Evolutionary conservation across 345 rosid genomes (phyloP), one percentile per base, ranked within the genome.

Genomic region (Pugionium dolabratum): DNA sequence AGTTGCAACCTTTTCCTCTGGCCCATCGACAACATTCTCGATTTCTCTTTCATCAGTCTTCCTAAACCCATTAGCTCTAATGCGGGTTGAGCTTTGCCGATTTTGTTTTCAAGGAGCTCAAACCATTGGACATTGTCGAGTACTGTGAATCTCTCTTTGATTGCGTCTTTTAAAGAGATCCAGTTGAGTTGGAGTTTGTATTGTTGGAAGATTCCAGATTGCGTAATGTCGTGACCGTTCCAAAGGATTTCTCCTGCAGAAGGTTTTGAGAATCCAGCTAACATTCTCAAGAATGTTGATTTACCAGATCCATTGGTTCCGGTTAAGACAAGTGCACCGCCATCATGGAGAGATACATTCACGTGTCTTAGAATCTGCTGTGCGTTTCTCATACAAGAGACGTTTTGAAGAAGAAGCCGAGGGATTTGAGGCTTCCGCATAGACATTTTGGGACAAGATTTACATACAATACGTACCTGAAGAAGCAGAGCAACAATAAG

Each of bases 361-460:
- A 86, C 89, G 33, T 93, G 87, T 2, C 84, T 77, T 69, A 93
- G 62, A 56, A 93, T 85, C 71, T 87, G 94, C 41, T 86, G 94
- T 0, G 90, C 94, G 68, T 88, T 93, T 82, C 98, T 86, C 97
- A 87, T 93, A 77, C 97, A 93, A 0, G 98, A 87, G 43, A 93
- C 96, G 65, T 88, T 88, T 69, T 85, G 82, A 4, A 93, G 96
- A 54, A 93, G 81, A 26, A 90, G 80, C 37, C 88, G 81, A 58
- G 94, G 95, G 45, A 76, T 75, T 9, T 85, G 94, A 1, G 88
- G 85, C 57, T 72, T 85, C 37, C 83, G 53, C 5, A 82, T 67
- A 76, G 88, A 71, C 96, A 91, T 86, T 28, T 30, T 49, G 37
- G 5, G 46, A 64, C 3, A 59, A 18, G 44, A 10, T 51, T 36